Conservation (phyloP, 2,329 filamentous ascomycete genomes). For the Alternaria viburni region DNA sequence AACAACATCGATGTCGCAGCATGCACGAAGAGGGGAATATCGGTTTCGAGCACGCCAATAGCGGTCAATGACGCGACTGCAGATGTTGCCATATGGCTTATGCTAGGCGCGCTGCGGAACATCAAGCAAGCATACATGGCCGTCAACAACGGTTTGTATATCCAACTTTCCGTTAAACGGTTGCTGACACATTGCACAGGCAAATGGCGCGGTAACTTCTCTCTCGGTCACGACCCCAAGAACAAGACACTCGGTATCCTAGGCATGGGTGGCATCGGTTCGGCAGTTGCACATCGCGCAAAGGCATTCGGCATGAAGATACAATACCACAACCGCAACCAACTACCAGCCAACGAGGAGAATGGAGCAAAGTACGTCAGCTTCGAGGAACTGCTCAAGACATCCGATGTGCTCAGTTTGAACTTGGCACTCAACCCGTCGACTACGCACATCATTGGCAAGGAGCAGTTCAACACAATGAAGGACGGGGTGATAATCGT, state of each 20-base stretch:
- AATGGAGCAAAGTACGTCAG: constrained; percentile 60
- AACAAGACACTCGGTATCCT: constrained; percentile 63
- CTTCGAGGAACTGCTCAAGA: constrained; percentile 61
- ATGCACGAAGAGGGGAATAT: constrained; percentile 56
- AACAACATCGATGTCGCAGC: constrained; percentile 65
- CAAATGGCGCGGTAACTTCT: constrained; percentile 55
- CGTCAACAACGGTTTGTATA: constrained; percentile 51
- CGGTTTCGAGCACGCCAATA: constrained; percentile 55
- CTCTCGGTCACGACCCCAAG: constrained; percentile 60
- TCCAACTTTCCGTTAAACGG: constrained; percentile 3
- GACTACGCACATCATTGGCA: constrained; percentile 61
- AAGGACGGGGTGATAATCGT: constrained; percentile 64
- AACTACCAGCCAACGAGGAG: constrained; percentile 47
- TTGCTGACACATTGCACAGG: constrained; percentile 29
- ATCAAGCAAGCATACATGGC: constrained; percentile 55
- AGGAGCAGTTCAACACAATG: constrained; percentile 58
- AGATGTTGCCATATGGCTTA: constrained; percentile 58
- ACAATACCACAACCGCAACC: constrained; percentile 64
- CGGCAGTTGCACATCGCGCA: constrained; percentile 56
- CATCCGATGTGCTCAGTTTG: constrained; percentile 62
- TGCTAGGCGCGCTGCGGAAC: constrained; percentile 60
- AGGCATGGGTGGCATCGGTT: constrained; percentile 67
- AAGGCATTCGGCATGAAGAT: constrained; percentile 63
- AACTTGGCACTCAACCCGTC: constrained; percentile 59
- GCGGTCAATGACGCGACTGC: constrained; percentile 61